Base-by-base conservation (phyloP, 169 alveolate species). In the Plasmodium vivax region DNA sequence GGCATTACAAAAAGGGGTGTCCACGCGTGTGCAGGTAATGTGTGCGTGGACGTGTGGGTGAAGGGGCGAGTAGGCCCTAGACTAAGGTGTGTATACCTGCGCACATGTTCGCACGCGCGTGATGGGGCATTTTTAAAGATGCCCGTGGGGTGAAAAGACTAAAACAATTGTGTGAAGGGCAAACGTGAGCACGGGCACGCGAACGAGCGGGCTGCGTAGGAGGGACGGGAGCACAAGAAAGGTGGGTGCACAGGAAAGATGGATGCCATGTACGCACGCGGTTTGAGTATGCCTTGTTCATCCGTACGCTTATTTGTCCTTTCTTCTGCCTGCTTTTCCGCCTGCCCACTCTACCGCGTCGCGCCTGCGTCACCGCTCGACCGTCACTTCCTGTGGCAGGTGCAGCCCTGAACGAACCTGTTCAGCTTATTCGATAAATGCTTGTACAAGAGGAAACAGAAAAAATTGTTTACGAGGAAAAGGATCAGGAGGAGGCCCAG, bases 381-480 rank as follows among this genome's bases (percentile, higher is more conserved):
- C 2, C 62, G 62, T 51, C 77, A 68, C 77, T 19, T 68, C 38
- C 32, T 68, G 77, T 68, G 38, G n/a, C 77, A 68, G 77, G 19
- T 68, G 38, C 77, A 68, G n/a, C 77, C 77, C 77, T 68, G 77
- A 68, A 68, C 38, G 38, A 27, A 68, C 36, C 1, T 68, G 77
- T 68, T 68, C 38, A 68, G 8, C 77, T 68, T 68, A 68, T 68
- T 68, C 38, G 77, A 68, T 68, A 68, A 68, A 68, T 68, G 77
- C 77, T 68, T 68, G 77, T 68, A 68, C 77, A 68, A 2, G 38
- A 68, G 77, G 38, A 68, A 68, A 68, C 77, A 68, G 77, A 68
- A 68, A 68, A 68, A 68, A 68, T 68, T 68, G 43, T 27, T 68
- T 68, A 68, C 27, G n/a, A 68, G 43, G 77, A 68, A 68, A 27